A percentile compares a stretch with the other conserved stretches of the same genome.
phyloP scores from a whole-genome alignment of 257 asterid genomes.

The Solanum okadae region DNA sequence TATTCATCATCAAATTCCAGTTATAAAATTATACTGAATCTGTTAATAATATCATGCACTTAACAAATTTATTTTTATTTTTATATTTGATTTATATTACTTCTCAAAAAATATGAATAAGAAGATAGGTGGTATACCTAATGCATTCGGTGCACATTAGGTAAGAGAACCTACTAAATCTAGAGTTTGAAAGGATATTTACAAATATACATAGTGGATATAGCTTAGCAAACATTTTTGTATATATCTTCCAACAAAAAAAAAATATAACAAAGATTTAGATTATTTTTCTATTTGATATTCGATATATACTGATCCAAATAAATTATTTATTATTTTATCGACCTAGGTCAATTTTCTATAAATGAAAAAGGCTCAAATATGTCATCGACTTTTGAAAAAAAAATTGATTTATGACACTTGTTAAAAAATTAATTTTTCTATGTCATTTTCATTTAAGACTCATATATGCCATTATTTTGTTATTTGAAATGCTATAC shows the following conservation, averaged over 20 bases:
- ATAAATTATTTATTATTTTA: not conserved
- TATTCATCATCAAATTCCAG: accelerated
- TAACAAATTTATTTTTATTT: not conserved
- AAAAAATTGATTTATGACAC: not conserved
- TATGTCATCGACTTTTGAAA: too few relatives aligned
- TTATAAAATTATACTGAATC: not conserved
- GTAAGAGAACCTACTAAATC: not conserved
- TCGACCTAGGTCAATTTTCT: not conserved
- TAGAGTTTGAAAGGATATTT: not conserved
- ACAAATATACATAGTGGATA: not conserved
- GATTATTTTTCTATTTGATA: not conserved
- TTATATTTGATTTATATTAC: not conserved
- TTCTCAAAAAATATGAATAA: not conserved
- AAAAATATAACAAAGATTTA: not conserved
- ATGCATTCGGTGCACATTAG: not conserved
- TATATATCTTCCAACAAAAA: not conserved
- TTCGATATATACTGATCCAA: not conserved
- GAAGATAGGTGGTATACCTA: not conserved
- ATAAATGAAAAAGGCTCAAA: too few relatives aligned
- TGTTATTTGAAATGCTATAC: not conserved
- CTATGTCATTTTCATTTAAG: not conserved
- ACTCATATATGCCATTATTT: accelerated
- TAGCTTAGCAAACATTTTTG: not conserved
- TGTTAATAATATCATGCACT: not conserved
- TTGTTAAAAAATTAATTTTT: accelerated